Percentiles rank a stretch among this genome's conserved stretches.
These are phyloP conservation scores for Domatiomyces globalis DNA, from an alignment of 2,329 filamentous ascomycete species.

Conservation along the genomic window DNA sequence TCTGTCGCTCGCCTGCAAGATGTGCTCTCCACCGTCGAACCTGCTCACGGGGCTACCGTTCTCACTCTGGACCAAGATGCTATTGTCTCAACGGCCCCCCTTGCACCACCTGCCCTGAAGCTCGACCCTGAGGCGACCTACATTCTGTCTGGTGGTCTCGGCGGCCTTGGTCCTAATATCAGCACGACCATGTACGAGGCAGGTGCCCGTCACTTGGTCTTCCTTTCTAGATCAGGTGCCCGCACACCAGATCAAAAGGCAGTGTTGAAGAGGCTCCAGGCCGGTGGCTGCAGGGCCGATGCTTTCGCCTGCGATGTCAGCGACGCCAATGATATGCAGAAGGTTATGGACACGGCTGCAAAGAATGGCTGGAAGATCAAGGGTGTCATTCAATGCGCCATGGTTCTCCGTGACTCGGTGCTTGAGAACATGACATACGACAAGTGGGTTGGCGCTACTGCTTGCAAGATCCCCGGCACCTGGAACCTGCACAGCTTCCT, in stretches of 20 bases:
- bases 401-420: constrained; percentile 27
- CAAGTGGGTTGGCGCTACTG: constrained; percentile 25
- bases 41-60: neutral
- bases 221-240: constrained; percentile 21
- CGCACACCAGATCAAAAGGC: constrained; percentile 18
- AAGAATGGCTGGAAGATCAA: constrained; percentile 18
- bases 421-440: constrained; percentile 27
- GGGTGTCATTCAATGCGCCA: constrained; percentile 34
- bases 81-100: neutral
- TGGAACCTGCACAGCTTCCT: constrained; percentile 23
- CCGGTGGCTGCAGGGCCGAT: constrained; percentile 11
- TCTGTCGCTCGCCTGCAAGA: neutral
- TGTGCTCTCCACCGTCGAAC: neutral
- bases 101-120: neutral
- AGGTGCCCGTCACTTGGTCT: constrained; percentile 39
- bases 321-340: constrained; percentile 20
- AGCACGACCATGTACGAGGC: constrained; percentile 36
- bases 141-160: constrained; percentile 42
- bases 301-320: constrained; percentile 25
- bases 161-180: constrained; percentile 43
- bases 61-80: neutral
- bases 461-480: constrained; percentile 29
- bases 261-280: constrained; percentile 10
- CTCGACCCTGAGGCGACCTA: constrained; percentile 31
- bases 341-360: constrained; percentile 1